A percentile compares a stretch with the other conserved stretches of the same genome.
Evolutionary conservation across 306 rosid genomes (phyloP).

Genomic region (Prunus persica): DNA sequence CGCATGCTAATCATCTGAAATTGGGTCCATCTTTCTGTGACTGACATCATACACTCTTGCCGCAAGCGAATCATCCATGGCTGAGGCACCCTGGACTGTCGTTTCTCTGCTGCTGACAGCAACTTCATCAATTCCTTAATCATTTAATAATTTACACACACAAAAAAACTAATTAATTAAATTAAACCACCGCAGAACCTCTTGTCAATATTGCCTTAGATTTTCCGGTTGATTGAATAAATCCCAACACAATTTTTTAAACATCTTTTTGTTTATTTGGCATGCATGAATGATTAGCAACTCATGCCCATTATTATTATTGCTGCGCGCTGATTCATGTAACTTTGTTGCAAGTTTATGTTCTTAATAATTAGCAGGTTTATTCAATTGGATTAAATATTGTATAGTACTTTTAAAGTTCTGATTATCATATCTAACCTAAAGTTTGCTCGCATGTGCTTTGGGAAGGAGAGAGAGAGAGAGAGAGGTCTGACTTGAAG

Average conservation of each 20-base stretch:
- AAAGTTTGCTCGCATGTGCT: conserved; percentile 25
- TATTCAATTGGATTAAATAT: conserved; percentile 2
- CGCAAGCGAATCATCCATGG: conserved; percentile 5
- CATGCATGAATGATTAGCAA: conserved; percentile 11
- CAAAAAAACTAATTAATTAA: neutral
- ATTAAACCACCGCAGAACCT: neutral
- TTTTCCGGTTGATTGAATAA: neutral
- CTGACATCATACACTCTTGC: neutral
- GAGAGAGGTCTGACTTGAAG: conserved; percentile 1
- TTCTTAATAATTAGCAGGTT: conserved; percentile 12
- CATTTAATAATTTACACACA: neutral
- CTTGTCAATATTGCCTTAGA: neutral
- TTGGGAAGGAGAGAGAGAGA: neutral
- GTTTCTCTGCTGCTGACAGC: neutral
- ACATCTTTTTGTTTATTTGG: neutral
- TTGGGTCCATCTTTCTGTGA: conserved; percentile 9
- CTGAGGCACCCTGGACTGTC: conserved; percentile 10
- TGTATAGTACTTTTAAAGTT: neutral
- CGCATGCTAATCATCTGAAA: conserved; percentile 12
- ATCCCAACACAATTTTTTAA: neutral
- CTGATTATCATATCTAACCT: conserved; percentile 17
- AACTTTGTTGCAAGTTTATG: conserved; percentile 8
- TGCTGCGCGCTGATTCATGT: neutral
- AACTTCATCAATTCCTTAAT: neutral
- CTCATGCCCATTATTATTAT: conserved; percentile 15